Evolutionary conservation across 108 stramenopile genomes (phyloP).

Genomic region (Nannochloropsis granulata): DNA sequence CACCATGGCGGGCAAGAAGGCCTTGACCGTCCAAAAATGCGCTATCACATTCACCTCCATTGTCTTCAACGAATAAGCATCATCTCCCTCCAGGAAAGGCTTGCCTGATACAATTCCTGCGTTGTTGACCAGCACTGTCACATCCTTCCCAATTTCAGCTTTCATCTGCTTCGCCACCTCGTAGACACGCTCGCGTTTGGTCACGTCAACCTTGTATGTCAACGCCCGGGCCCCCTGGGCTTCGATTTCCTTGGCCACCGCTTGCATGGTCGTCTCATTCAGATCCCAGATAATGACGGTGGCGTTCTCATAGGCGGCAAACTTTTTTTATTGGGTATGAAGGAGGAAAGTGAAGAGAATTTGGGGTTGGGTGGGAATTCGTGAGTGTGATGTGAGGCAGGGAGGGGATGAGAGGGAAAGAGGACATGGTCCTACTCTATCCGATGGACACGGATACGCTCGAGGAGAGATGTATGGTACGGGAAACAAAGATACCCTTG

Average conservation of each 20-base stretch:
- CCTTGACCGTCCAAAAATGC: slow-evolving; percentile 30
- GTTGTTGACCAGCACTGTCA: slow-evolving; percentile 26
- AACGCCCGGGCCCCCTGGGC: neutral
- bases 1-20: slow-evolving; percentile 32
- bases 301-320: neutral
- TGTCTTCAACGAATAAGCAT: neutral
- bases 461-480: too few species aligned
- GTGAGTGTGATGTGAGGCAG: neutral
- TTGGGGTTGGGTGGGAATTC: too few species aligned
- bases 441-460: too few species aligned
- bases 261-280: neutral
- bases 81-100: slow-evolving; percentile 16
- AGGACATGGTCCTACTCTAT: too few species aligned
- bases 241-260: neutral
- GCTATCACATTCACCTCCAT: slow-evolving; percentile 25
- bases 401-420: too few species aligned
- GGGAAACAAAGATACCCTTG: too few species aligned
- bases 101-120: slow-evolving; percentile 35
- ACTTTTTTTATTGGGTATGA: neutral
- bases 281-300: neutral
- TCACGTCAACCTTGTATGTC: slow-evolving; percentile 21
- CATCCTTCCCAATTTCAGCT: neutral
- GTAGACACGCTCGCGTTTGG: slow-evolving; percentile 8
- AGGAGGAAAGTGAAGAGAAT: neutral
- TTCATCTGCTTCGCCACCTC: neutral